These are phyloP conservation scores for Myrica gale DNA, from an alignment of 306 rosid species.

Conservation along the genomic window DNA sequence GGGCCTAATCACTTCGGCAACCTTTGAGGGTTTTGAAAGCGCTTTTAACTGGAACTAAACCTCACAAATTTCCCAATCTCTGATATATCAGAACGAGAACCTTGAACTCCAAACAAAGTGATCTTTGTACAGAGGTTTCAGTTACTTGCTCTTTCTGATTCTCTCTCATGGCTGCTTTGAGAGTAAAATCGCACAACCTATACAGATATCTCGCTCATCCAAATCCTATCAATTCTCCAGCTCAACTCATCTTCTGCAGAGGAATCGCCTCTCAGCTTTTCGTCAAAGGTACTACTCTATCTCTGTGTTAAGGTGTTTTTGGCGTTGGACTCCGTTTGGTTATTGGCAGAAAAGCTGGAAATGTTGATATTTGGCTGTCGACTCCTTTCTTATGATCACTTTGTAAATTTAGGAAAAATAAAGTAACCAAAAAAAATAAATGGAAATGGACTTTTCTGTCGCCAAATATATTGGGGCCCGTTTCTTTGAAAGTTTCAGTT, in stretches of 20 bases:
- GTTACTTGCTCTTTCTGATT: neutral
- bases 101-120: too few relatives aligned
- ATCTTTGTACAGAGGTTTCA: neutral
- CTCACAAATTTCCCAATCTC: too few relatives aligned
- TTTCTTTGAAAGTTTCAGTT: neutral
- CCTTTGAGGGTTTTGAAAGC: too few relatives aligned
- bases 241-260: slow-evolving; percentile 2
- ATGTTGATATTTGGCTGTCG: neutral
- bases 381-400: too few relatives aligned
- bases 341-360: neutral
- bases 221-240: neutral
- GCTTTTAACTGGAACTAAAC: too few relatives aligned
- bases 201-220: neutral
- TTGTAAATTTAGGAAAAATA: neutral
- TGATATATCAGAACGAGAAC: too few relatives aligned
- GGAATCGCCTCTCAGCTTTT: slow-evolving; percentile 2
- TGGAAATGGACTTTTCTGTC: neutral
- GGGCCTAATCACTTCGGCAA: too few relatives aligned
- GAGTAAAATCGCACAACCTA: neutral
- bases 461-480: neutral
- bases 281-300: slow-evolving; percentile 5
- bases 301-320: neutral
- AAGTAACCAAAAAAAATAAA: too few relatives aligned
- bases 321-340: neutral
- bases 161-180: neutral